Evolutionary conservation across 148 eudicot species (phyloP), one percentile per base, ranked within the genome.

Genomic region (Amaranthus hypochondriacus): DNA sequence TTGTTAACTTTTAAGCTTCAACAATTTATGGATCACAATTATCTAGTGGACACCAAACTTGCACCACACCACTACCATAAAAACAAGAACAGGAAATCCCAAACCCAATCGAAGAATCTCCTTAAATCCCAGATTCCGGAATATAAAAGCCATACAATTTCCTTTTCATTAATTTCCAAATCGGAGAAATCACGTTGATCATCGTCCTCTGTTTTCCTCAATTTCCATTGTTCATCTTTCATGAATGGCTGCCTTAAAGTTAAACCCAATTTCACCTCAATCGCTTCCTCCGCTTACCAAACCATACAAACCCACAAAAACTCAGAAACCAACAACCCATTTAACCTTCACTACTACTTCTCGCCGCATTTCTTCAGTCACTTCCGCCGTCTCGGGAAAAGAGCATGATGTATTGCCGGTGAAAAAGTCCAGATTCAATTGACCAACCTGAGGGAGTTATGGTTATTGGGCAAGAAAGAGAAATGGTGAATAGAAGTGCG

Each of bases 371-470:
- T 56, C 70, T n/a, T 12, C 72, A 56, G 62, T 79, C 39, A 47
- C 76, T 2, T 69, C 83, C 21, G 73, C 67, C 43, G 85, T 87
- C 49, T 60, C 81, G 55, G n/a, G 88, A 0, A 76, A 82, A 39
- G 87, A 85, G 3, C 61, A 76, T 8, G 89, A 85, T 43, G 79
- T 83, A 0, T 58, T 85, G 5, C 89, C 90, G 4, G 86, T 80
- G 15, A 84, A 81, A 81, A 76, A 86, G 81, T 69, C 48, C 68
- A 3, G 92, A 85, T 73, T 12, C 11, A n/a, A 75, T 76, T 4
- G 91, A 90, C 39, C 39, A 28, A 28, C 39, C 39, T 28, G 39
- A 28, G 39, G 39, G 39, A 28, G 39, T 28, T 28, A 28, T 28
- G 39, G 39, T 28, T 28, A 28, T 28, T 28, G 39, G 80, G 5